Evolutionary conservation across 371 early-diverging fungal species (phyloP), one percentile per base, ranked within the genome.

Genomic region (Mortierella sp.): DNA sequence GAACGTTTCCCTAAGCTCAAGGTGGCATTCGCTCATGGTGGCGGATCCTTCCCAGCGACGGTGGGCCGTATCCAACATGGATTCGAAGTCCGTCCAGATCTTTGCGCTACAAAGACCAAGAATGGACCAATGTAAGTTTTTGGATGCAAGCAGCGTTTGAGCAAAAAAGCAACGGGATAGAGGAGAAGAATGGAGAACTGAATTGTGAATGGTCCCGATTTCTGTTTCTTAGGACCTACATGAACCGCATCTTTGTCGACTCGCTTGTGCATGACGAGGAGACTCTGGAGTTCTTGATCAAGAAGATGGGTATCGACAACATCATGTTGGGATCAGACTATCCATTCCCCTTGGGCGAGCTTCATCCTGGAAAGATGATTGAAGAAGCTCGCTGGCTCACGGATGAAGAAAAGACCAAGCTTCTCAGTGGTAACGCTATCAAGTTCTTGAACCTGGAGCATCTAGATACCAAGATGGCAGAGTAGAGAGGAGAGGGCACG

Each of bases 261-360:
- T 89, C 89, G 29, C 78, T 91, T 5, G 90, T 91, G 40, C 91
- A 91, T 64, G 91, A 91, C 55, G 78, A 81, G 28, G 91, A 91
- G 55, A 86, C 89, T 8, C 80, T 91, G 27, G 71, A 80, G 59
- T 81, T 86, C 27, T 47, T 90, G 50, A 82, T 91, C 61, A 85
- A 83, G 34, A 90, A 91, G 80, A 80, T 91, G 57, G 90, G 90
- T n/a, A 71, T 81, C 34, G 86, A 88, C 57, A 65, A 73, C 28
- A 81, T 91, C 50, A 84, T 91, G 79, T 67, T 88, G 16, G 91
- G 91, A 24, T 82, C 82, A 37, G 91, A 91, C 71, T 90, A 90
- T 50, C 91, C 91, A 6, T 91, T 91, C 78, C 91, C 90, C n/a
- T 56, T 89, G 46, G 91, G 91, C n/a, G 91, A 90, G 73, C 83